Base-by-base conservation (phyloP, 2,329 filamentous ascomycete species). In the Alternaria metachromatica region DNA sequence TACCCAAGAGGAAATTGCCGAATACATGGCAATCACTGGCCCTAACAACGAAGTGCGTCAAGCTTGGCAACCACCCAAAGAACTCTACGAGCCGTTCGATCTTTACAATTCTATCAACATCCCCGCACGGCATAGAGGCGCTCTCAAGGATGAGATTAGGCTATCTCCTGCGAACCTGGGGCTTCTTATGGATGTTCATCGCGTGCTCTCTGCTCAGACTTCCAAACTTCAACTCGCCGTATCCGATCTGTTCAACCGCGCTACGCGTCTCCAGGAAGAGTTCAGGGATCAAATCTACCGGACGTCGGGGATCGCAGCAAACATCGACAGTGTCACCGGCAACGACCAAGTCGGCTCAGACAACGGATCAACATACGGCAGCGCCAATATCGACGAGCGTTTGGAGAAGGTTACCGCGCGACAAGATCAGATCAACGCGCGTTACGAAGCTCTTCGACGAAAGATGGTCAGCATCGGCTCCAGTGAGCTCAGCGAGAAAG, bases 111-210 rank as follows among this genome's bases (percentile, higher is more conserved):
- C 90, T 50, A 81, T 90, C 12, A 85, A 88, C 55, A 85, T 87
- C 51, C 88, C 88, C 2, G 87, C 87, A 48, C 85, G 87, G 56
- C 85, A 89, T 77, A 87, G 87, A 78, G 84, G 87, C 6, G 78
- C 89, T 25, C 81, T 92, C 53, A 88, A 87, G 61, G 89, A 92
- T 64, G 88, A 92, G 72, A 84, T 94, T 58, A 86, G 88, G 62
- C 85, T 94, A 21, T 92, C 89, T 21, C 88, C 90, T 12, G 87
- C 90, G 21, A 92, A 90, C 2, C 84, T 94, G 18, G 87, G 89
- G 67, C 84, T 93, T 41, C 87, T 95, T 68, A 91, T 90, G 26
- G 88, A 92, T 63, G 88, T 89, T 0, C 92, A 95, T 77, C 89
- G 90, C 73, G 83, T 92, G 6, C 83, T 94, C 6, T 88, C 88